Base-by-base conservation (phyloP, 2,329 filamentous ascomycete species). In the Sarocladiaceae sp. region DNA sequence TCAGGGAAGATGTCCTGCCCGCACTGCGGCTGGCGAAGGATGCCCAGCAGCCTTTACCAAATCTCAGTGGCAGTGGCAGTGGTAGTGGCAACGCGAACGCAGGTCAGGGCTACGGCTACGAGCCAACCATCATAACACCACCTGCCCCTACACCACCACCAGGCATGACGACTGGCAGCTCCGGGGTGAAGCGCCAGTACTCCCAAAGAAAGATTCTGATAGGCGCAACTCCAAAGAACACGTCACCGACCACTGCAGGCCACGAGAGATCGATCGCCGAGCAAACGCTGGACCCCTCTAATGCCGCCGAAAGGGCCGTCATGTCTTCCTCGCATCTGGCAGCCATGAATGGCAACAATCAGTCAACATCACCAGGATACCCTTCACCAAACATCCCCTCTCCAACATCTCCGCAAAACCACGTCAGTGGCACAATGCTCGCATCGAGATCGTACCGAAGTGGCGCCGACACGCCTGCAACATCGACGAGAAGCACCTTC, bases 11-110 rank as follows among this genome's bases (percentile, higher is more conserved):
- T 59, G 80, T 96, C 58, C 73, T 97, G 24, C 91, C 93, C 3
- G 83, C 95, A 16, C 80, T 96, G 57, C 87, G 90, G 50, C 81
- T 95, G 58, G 85, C 83, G 56, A 97, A 97, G 68, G 90, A 97
- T 60, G 85, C 85, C 55, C 86, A 89, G 51, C 88, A 95, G 59
- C 91, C 91, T 27, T 72, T 97, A 18, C 90, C 90, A 33, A 67
- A 66, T 41, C 47, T 69, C 44, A 59, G 59, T 51, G 55, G 58
- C 45, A 51, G 56, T 46, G 46, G 50, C 33, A 53, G 26, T 24
- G 40, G 26, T 4, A 33, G 26, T 13, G 20, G 29, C 11, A 43
- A 33, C n/a, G 18, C 26, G 19, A 46, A 33, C 23, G 21, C 15
- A n/a, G 69, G 55, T 48, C 68, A 67, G 47, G 57, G 54, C 33